Conservation (phyloP, 1,139 yeast genomes). For the Nakaseomyces kungkrabaensis region DNA sequence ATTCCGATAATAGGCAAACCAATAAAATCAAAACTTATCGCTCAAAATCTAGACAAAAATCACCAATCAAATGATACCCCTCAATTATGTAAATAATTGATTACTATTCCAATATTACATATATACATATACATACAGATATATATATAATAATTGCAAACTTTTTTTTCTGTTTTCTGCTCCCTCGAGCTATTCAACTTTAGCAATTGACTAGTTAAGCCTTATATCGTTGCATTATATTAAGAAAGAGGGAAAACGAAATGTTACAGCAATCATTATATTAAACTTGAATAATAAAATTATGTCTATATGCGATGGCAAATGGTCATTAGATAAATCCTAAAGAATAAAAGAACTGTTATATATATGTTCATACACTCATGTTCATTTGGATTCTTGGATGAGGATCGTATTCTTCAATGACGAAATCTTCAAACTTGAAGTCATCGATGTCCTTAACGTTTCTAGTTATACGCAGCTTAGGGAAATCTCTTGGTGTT, state of each 20-base stretch:
- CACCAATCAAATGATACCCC: not conserved
- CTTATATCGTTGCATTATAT: too few relatives aligned
- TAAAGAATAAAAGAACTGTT: not conserved
- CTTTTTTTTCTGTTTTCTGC: too few relatives aligned
- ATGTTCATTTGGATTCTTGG: constrained; percentile 79
- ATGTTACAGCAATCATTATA: too few relatives aligned
- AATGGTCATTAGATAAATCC: too few relatives aligned
- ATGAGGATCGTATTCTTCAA: constrained; percentile 71
- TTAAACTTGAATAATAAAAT: too few relatives aligned
- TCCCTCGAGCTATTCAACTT: too few relatives aligned
- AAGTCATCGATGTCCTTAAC: constrained; percentile 77
- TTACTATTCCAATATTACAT: not conserved
- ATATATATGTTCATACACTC: constrained; percentile 37
- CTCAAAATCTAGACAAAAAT: constrained; percentile 7
- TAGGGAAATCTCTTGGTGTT: constrained; percentile 73
- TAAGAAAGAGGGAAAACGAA: too few relatives aligned
- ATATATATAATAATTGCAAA: too few relatives aligned
- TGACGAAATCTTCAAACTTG: constrained; percentile 74
- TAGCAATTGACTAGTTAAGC: too few relatives aligned
- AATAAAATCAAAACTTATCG: constrained; percentile 20
- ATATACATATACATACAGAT: too few relatives aligned
- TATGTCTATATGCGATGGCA: too few relatives aligned
- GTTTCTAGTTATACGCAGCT: constrained; percentile 54
- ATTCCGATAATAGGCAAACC: constrained; percentile 11
- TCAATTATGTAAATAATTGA: not conserved